Conservation (phyloP, 2,329 filamentous ascomycete genomes). For the Coleophoma eucalyptorum region DNA sequence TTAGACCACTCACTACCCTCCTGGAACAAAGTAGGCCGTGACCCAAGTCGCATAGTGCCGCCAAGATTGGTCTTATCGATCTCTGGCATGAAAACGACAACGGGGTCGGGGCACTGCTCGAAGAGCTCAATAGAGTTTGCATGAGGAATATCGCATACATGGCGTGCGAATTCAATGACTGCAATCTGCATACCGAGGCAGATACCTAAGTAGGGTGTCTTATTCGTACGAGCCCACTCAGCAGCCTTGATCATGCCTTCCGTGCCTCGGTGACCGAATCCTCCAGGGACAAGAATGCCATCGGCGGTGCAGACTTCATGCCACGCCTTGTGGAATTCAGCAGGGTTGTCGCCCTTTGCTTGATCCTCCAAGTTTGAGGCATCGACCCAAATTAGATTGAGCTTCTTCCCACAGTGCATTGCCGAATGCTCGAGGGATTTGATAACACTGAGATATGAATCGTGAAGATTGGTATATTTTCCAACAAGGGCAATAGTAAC, state of each 20-base stretch:
- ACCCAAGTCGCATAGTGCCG: constrained; percentile 83
- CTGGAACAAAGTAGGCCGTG: constrained; percentile 73
- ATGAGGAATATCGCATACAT: constrained; percentile 60
- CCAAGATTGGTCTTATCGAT: constrained; percentile 72
- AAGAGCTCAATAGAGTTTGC: constrained; percentile 24
- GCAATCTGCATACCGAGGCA: constrained; percentile 86
- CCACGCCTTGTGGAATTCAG: constrained; percentile 84
- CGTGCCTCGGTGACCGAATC: constrained; percentile 70
- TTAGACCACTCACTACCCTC: constrained; percentile 72
- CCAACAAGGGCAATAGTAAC: constrained; percentile 86
- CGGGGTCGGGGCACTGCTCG: constrained; percentile 24
- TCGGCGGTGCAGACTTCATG: constrained; percentile 68
- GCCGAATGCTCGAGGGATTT: constrained; percentile 89
- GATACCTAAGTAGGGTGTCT: constrained; percentile 80
- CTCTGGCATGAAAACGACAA: constrained; percentile 93
- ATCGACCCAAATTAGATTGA: constrained; percentile 83
- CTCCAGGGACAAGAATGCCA: constrained; percentile 55
- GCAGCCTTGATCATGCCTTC: constrained; percentile 88
- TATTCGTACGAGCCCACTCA: constrained; percentile 82
- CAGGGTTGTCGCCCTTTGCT: constrained; percentile 57
- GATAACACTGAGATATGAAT: constrained; percentile 79
- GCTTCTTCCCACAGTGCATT: constrained; percentile 78
- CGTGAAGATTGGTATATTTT: constrained; percentile 83
- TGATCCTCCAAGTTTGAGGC: constrained; percentile 75
- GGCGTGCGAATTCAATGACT: constrained; percentile 82